Percentiles rank a stretch among this genome's conserved stretches.
phyloP scores from a whole-genome alignment of 2,329 filamentous ascomycete species.

The Pezicula neosporulosa region DNA sequence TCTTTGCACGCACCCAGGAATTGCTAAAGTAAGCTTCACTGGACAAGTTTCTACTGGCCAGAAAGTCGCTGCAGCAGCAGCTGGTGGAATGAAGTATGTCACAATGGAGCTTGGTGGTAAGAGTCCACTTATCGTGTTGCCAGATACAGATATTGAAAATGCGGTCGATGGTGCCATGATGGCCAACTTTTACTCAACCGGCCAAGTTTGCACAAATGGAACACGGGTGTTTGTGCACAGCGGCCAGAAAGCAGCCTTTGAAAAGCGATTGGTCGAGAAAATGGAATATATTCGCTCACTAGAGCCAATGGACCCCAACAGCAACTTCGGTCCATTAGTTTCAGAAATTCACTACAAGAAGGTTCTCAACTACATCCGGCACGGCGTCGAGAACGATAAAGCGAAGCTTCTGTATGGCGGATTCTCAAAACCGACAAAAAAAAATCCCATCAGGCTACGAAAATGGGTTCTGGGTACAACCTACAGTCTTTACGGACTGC shows the following conservation, averaged over 20 bases:
- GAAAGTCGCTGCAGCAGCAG: slow-evolving; percentile 75
- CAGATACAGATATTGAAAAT: slow-evolving; percentile 72
- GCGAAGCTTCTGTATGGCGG: slow-evolving; percentile 75
- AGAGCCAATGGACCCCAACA: slow-evolving; percentile 65
- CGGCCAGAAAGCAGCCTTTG: slow-evolving; percentile 63
- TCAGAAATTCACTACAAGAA: slow-evolving; percentile 73
- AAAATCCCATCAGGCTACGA: slow-evolving; percentile 29
- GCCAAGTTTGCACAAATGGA: slow-evolving; percentile 91
- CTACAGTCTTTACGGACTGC: slow-evolving; percentile 84
- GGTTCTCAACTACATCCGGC: slow-evolving; percentile 71
- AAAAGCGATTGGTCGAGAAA: slow-evolving; percentile 65
- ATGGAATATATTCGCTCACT: slow-evolving; percentile 69
- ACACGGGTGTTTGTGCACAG: slow-evolving; percentile 80
- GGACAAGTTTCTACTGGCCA: slow-evolving; percentile 80
- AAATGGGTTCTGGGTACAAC: slow-evolving; percentile 78
- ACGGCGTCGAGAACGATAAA: slow-evolving; percentile 70
- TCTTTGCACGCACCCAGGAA: slow-evolving; percentile 65
- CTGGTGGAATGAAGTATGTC: slow-evolving; percentile 80
- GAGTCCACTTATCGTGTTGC: slow-evolving; percentile 75
- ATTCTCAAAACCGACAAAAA: slow-evolving; percentile 42
- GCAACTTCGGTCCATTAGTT: slow-evolving; percentile 83
- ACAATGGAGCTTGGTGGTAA: slow-evolving; percentile 93
- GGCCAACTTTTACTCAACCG: slow-evolving; percentile 89
- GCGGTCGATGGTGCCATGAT: slow-evolving; percentile 92
- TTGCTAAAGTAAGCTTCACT: slow-evolving; percentile 88